A percentile compares a stretch with the other conserved stretches of the same genome.
Evolutionary conservation across 768 basidiomycete species (phyloP).

Genomic region (Pholiota microspora): DNA sequence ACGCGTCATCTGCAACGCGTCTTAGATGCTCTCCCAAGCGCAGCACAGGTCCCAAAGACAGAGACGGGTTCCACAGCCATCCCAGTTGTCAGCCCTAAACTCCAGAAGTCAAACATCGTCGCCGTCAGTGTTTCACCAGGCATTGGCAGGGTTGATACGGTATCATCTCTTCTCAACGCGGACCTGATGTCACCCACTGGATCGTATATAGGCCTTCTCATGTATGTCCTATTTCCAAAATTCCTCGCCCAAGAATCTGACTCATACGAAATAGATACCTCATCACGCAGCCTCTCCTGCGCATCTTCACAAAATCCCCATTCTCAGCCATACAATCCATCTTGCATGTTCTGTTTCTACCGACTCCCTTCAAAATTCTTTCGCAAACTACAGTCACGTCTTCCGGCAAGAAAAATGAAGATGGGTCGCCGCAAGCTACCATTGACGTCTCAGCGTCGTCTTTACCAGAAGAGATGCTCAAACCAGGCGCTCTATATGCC

Average conservation of each 20-base stretch:
- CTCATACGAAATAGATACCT: slow-evolving; percentile 50
- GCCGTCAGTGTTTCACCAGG: slow-evolving; percentile 75
- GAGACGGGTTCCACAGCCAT: slow-evolving; percentile 32
- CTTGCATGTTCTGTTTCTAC: slow-evolving; percentile 80
- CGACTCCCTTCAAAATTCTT: slow-evolving; percentile 69
- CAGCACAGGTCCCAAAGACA: slow-evolving; percentile 50
- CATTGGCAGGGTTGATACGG: slow-evolving; percentile 67
- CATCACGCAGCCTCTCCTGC: slow-evolving; percentile 61
- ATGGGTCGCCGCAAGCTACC: slow-evolving; percentile 5
- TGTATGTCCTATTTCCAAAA: slow-evolving; percentile 39
- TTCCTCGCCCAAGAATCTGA: slow-evolving; percentile 15
- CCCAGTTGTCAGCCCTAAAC: slow-evolving; percentile 32
- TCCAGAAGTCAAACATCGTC: slow-evolving; percentile 72
- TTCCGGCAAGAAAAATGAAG: slow-evolving; percentile 3
- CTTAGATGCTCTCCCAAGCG: slow-evolving; percentile 71
- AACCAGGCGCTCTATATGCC: slow-evolving; percentile 74
- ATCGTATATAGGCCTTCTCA: slow-evolving; percentile 41
- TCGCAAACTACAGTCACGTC: slow-evolving; percentile 23
- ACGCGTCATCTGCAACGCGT: slow-evolving; percentile 83
- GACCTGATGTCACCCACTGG: slow-evolving; percentile 36
- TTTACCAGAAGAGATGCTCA: slow-evolving; percentile 60
- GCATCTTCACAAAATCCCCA: slow-evolving; percentile 70
- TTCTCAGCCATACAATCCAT: slow-evolving; percentile 65
- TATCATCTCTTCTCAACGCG: slow-evolving; percentile 54
- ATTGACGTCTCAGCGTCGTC: slow-evolving; percentile 18